A percentile compares a stretch with the other conserved stretches of the same genome.
Evolutionary conservation across 768 basidiomycete species (phyloP).

Genomic region (Mycena sanguinolenta): DNA sequence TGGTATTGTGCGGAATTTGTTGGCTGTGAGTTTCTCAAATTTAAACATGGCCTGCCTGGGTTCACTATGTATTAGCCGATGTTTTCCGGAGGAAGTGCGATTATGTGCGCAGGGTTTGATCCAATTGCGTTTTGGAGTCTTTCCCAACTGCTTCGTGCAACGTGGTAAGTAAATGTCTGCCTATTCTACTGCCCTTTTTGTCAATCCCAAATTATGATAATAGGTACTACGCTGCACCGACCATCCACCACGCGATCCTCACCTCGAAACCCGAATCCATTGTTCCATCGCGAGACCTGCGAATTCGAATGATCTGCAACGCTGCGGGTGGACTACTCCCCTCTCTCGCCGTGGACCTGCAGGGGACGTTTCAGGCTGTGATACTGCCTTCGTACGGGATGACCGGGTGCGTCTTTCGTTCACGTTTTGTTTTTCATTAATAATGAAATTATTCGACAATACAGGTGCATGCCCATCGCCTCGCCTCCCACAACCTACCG

Average conservation of each 20-base stretch:
- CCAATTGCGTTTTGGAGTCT: constrained; percentile 64
- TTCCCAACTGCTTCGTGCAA: constrained; percentile 51
- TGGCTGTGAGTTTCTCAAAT: constrained; percentile 47
- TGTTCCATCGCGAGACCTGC: constrained; percentile 47
- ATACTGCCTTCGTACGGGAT: constrained; percentile 73
- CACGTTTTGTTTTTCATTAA: neutral
- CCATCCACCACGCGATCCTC: constrained; percentile 63
- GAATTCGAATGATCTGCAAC: constrained; percentile 61
- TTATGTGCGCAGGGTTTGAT: constrained; percentile 69
- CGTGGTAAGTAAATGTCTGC: constrained; percentile 58
- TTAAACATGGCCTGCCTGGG: no score
- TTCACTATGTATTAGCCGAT: constrained; percentile 48
- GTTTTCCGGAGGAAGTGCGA: constrained; percentile 64
- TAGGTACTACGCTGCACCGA: constrained; percentile 66
- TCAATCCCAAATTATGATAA: neutral
- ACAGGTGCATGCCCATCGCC: constrained; percentile 66
- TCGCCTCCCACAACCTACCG: constrained; percentile 57
- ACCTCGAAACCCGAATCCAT: constrained; percentile 50
- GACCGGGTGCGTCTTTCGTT: constrained; percentile 55
- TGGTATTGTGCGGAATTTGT: constrained; percentile 69
- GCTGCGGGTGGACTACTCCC: constrained; percentile 68
- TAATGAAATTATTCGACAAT: no score
- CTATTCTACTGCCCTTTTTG: constrained; percentile 35
- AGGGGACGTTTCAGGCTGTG: constrained; percentile 62
- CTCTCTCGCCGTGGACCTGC: constrained; percentile 62